Evolutionary conservation across 257 asterid species (phyloP), one percentile per base, ranked within the genome.

Genomic region (Jacaranda copaia): DNA sequence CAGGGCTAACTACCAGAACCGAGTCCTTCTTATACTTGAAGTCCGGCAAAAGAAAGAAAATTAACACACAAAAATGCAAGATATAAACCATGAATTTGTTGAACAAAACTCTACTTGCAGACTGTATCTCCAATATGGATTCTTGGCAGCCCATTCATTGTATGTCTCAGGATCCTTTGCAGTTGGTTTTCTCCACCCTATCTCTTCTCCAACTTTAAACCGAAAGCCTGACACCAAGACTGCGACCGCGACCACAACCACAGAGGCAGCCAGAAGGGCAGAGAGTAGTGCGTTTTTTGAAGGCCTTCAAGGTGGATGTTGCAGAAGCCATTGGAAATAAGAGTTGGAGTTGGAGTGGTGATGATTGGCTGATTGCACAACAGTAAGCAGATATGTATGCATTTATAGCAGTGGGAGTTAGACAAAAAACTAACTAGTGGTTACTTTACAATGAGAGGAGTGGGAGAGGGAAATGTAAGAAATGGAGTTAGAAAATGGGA

Each of bases 81-180:
- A 15, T 16, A 10, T 25, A 25, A 25, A 2, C 32, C 32, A 25
- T 25, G 32, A 25, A 25, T 25, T 25, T 25, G 36, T 9, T 46
- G 8, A 9, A 8, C 8, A 42, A 3, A 42, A 42, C 6, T 16
- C 19, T 42, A 79, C 87, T 87, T 81, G 89, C 97, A 48, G 76
- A 93, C 63, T 10, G 91, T 20, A 57, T 93, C 97, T 20, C 96
- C 89, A 62, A 93, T 75, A 57, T 62, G 92, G 85, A 93, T 85
- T 87, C 72, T 66, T 81, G 5, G 92, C 80, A 18, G 98, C 98
- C 98, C 98, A 93, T 36, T 90, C 84, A 36, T 91, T 91, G 40
- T 93, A 93, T 0, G 94, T 82, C 40, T 88, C 86, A 13, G 93
- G 82, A 53, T 88, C 92, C 9, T 87, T 82, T 7, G 85, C 89